These are phyloP conservation scores for Aeschynomene evenia DNA, from an alignment of 306 rosid species.

Conservation along the genomic window DNA sequence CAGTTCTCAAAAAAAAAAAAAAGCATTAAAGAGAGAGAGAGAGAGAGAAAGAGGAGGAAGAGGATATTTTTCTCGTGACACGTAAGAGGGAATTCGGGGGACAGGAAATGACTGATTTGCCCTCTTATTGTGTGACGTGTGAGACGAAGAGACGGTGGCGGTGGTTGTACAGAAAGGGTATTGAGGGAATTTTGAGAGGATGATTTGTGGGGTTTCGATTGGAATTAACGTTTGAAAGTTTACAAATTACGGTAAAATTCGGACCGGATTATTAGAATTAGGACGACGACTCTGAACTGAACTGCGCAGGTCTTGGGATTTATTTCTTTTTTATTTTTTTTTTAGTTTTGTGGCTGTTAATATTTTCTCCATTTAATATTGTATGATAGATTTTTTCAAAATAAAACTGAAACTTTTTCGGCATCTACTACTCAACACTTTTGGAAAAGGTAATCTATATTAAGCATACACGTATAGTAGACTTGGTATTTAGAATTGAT, in stretches of 20 bases:
- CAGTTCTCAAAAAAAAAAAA: background rate
- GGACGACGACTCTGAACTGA: background rate
- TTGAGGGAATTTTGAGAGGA: background rate
- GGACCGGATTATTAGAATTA: background rate
- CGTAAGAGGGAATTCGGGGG: background rate
- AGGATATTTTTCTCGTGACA: conserved; percentile 15
- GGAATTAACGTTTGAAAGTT: background rate
- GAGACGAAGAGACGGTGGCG: background rate
- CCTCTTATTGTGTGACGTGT: background rate
- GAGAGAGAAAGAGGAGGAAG: background rate
- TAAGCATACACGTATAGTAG: no score
- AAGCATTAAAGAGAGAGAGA: background rate
- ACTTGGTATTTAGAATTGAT: no score
- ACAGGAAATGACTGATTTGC: background rate
- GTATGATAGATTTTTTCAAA: no score
- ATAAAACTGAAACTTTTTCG: no score
- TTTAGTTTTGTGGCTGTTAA: background rate
- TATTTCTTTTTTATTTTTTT: background rate
- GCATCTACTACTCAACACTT: no score
- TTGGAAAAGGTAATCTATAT: no score
- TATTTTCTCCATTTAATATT: no score
- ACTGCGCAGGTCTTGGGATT: background rate
- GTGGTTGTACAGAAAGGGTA: background rate
- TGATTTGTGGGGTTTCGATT: background rate
- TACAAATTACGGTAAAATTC: background rate